These are phyloP conservation scores for Fragaria iinumae DNA, from an alignment of 306 rosid genomes.

Conservation along the genomic window DNA sequence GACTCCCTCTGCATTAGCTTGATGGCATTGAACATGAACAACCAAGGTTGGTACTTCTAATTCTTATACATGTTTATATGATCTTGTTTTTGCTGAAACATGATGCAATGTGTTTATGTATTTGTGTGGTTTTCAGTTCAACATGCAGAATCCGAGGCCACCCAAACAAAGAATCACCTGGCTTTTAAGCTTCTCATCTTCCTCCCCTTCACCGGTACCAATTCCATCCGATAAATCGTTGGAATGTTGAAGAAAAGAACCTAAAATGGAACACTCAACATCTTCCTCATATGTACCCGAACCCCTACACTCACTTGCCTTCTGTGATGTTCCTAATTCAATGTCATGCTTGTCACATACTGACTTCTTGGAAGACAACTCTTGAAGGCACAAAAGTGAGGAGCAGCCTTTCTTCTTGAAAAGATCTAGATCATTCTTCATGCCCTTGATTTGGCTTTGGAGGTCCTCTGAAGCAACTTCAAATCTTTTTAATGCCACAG, in stretches of 20 bases:
- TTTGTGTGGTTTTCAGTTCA: too few species aligned
- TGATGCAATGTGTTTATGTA: too few species aligned
- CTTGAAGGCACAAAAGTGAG: constrained; percentile 33
- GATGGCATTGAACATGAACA: too few species aligned
- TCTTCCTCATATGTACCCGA: constrained; percentile 37
- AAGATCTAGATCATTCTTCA: constrained; percentile 34
- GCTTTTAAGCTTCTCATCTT: constrained; percentile 36
- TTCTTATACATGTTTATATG: too few species aligned
- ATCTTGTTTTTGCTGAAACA: too few species aligned
- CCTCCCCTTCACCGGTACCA: constrained; percentile 33
- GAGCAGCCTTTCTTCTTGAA: constrained; percentile 39
- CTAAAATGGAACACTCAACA: constrained; percentile 31
- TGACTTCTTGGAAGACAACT: constrained; percentile 31
- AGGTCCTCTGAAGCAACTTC: constrained; percentile 13
- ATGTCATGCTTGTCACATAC: constrained; percentile 36
- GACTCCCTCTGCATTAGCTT: too few species aligned
- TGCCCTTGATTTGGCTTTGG: constrained; percentile 32
- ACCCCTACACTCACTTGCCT: constrained; percentile 13
- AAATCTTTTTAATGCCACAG: constrained; percentile 24
- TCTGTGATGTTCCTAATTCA: constrained; percentile 42
- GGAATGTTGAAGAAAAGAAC: constrained; percentile 45
- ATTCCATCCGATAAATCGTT: constrained; percentile 39
- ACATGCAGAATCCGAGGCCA: constrained; percentile 59
- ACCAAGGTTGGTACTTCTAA: too few species aligned
- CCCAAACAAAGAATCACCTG: constrained; percentile 50